Evolutionary conservation across 1,284 basidiomycete genomes (phyloP), one percentile per base, ranked within the genome.

Genomic region (Cryptococcus sp.): DNA sequence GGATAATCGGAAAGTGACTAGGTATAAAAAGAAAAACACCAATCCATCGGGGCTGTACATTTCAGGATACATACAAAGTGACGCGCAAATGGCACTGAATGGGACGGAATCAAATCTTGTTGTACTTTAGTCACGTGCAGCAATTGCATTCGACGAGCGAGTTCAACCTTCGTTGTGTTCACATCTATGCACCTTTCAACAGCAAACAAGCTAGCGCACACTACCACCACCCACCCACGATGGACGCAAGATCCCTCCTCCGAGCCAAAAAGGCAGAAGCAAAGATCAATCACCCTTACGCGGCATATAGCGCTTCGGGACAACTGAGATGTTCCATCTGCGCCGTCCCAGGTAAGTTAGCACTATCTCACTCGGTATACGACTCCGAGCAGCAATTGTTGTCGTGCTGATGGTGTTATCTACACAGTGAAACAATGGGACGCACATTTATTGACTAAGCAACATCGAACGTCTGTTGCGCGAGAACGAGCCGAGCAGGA

Each of bases 371-470:
- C 35, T 22, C 35, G 16, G 56, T 35, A 35, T 2, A 39, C 39
- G 23, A 50, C 16, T 15, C 48, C 25, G 22, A 13, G 17, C 47
- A 11, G 22, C 13, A n/a, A 23, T 4, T 4, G 35, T 41, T 22
- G 19, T 52, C 41, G 31, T 51, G 17, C 23, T 41, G 31, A 38
- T 17, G 31, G 51, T 16, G 47, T 52, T 4, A 13, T 35, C 27
- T 20, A 2, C 46, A n/a, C 57, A 79, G 78, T 78, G 1, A 75
- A 75, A 55, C 74, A 79, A 54, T 80, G 78, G 78, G 76, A 78
- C 51, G 76, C 78, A 1, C 78, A 80, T 60, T 54, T 77, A 15
- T 54, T 77, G 39, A 78, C 78, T 10, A 79, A 80, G 64, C 75
- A 77, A 61, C 78, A 80, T 59, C 70, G 76, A 19, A 68, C 71